Base-by-base conservation (phyloP, 306 rosid genomes). In the Lagenaria siceraria region DNA sequence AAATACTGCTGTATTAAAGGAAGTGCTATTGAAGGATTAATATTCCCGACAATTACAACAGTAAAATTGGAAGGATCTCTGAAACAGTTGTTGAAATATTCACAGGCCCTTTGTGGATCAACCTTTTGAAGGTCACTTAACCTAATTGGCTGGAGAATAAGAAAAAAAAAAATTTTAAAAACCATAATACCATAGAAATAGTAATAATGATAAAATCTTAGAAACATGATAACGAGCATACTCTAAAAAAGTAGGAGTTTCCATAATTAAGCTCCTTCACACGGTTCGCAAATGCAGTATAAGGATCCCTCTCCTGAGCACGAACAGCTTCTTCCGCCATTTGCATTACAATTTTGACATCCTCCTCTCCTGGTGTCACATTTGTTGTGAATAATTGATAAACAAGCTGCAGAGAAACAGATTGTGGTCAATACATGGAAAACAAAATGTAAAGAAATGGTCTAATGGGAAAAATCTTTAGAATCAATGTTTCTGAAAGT, bases 181-280 rank as follows among this genome's bases (percentile, higher is more conserved):
- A 33, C 73, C 75, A 66, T 10, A 43, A 24, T 11, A 62, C 25
- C 10, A 19, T 18, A 62, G 29, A 14, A 31, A 22, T 2, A 60
- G 3, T 24, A 59, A 24, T 58, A 52, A 2, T 18, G 14, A 76
- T 1, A 31, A 1, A 0, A 6, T 12, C 15, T 46, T 61, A 46
- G 10, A 77, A 81, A 43, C 69, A 60, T 55, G 75, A 42, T 29
- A 64, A 78, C 46, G 76, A 51, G 31, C 81, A 40, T 88, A 92
- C 98, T 92, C 90, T 87, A 82, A 94, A 94, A 88, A 94, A 94
- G 86, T 83, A 94, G 66, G 98, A 94, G 85, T 90, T 94, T 64
- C 97, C 98, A 81, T 94, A 90, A 87, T 94, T 94, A 71, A 94
- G 96, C 93, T 94, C 98, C 90, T 94, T 94, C 79, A 90, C 97